Conservation (phyloP, 2,329 filamentous ascomycete species). For the Alternaria solani region DNA sequence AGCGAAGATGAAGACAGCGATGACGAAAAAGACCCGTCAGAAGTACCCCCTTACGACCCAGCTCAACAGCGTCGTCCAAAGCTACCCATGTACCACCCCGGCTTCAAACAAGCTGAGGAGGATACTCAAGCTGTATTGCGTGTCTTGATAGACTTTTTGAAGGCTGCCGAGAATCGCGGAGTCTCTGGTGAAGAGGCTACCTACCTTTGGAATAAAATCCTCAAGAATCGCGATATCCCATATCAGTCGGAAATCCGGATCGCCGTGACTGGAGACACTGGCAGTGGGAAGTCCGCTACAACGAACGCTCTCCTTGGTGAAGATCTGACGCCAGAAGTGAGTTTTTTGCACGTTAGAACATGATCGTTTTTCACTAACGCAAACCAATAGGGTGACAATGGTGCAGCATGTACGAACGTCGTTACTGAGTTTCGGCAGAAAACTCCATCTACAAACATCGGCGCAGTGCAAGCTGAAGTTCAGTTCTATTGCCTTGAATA, state of each 20-base stretch:
- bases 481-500: conserved; percentile 20
- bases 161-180: not conserved
- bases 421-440: conserved; percentile 21
- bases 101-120: conserved; percentile 6
- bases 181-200: conserved; percentile 10
- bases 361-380: not conserved
- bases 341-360: not conserved
- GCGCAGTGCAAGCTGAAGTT: conserved; percentile 19
- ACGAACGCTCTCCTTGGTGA: conserved; percentile 26
- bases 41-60: conserved; percentile 15
- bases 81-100: conserved; percentile 29
- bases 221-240: not conserved
- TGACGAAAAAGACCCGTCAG: conserved; percentile 5
- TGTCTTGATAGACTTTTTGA: conserved; percentile 8
- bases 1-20: conserved; percentile 1
- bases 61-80: conserved; percentile 12
- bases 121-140: not conserved
- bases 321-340: conserved; percentile 20
- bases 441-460: not conserved
- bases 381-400: conserved; percentile 11
- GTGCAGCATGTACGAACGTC: conserved; percentile 17
- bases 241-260: conserved; percentile 15
- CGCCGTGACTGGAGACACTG: conserved; percentile 27
- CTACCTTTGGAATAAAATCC: conserved; percentile 12
- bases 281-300: conserved; percentile 27